Base-by-base conservation (phyloP, 108 stramenopile species). In the Asterionellopsis glacialis region DNA sequence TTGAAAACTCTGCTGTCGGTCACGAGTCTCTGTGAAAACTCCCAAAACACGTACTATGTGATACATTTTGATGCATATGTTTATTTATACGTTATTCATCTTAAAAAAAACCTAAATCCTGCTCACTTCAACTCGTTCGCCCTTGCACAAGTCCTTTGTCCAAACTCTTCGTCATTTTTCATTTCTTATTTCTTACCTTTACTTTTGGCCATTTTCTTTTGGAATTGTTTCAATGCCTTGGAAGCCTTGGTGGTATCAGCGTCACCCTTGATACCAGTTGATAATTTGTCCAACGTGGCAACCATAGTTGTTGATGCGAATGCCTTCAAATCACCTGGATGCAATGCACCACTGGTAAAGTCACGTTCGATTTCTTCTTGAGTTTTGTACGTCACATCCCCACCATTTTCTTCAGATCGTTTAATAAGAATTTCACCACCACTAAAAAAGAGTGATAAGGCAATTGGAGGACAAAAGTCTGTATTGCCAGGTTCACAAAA, bases 401-500 rank as follows among this genome's bases (percentile, higher is more conserved):
- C 96, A 22, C 94, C 95, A 66, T 96, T 91, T 41, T 93, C 94
- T 18, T 61, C 51, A 13, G 88, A 73, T 22, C 93, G 85, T 21
- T 56, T 44, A 56, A 95, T 80, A n/a, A 59, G 67, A 13, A 90
- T 61, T 28, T 76, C 77, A 18, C 67, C 71, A 9, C 28, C 58
- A 25, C 63, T 48, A 73, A 90, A 85, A 44, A 77, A 75, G 16
- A 75, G 57, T 39, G 88, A 79, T 26, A 96, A 41, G 25, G 67
- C 64, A 68, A 96, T 91, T 0, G 91, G 91, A 25, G 95, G 95
- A 59, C 90, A 93, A 56, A 90, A 93, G 44, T 56, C 76, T 38
- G 84, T 76, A 72, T 96, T 96, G 1, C 80, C 87, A 1, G 97
- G 97, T 57, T 98, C 97, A 66, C 98, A 99, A 57, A 95, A 99